A percentile compares a stretch with the other conserved stretches of the same genome.
These are phyloP conservation scores for Entamoeba nuttalli DNA, from an alignment of 208 protist genomes.

Conservation along the genomic window DNA sequence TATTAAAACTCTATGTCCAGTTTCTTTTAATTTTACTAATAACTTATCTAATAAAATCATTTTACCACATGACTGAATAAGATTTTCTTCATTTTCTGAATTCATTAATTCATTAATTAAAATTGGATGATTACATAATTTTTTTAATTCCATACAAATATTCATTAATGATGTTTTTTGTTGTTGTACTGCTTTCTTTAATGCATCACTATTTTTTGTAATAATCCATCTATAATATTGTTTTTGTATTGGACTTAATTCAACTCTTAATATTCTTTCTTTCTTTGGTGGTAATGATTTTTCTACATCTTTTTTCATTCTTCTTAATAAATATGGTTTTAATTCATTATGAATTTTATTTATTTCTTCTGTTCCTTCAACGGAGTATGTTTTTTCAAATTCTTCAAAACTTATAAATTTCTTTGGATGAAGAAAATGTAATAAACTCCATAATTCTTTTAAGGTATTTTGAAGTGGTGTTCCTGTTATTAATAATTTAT, in stretches of 20 bases:
- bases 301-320: slow-evolving; percentile 82
- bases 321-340: slow-evolving; percentile 53
- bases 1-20: slow-evolving; percentile 31
- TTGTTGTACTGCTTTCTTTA: neutral
- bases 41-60: slow-evolving; percentile 28
- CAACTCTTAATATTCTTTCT: slow-evolving; percentile 52
- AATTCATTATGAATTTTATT: slow-evolving; percentile 28
- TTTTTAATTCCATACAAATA: slow-evolving; percentile 68
- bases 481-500: slow-evolving; percentile 3
- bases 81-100: neutral
- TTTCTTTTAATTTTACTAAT: slow-evolving; percentile 10
- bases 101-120: neutral
- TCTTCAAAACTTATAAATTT: slow-evolving; percentile 13
- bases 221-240: slow-evolving; percentile 54
- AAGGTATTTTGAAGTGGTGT: slow-evolving; percentile 13
- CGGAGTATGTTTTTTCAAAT: neutral
- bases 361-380: neutral
- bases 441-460: slow-evolving; percentile 15
- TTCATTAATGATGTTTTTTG: slow-evolving; percentile 34
- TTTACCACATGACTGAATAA: slow-evolving; percentile 28
- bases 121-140: slow-evolving; percentile 73
- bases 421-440: neutral
- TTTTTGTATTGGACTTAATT: slow-evolving; percentile 34
- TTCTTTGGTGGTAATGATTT: slow-evolving; percentile 66
- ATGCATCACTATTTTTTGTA: slow-evolving; percentile 38